These are phyloP conservation scores for Aspergillus fischeri DNA, from an alignment of 2,329 filamentous ascomycete species.

Conservation along the genomic window DNA sequence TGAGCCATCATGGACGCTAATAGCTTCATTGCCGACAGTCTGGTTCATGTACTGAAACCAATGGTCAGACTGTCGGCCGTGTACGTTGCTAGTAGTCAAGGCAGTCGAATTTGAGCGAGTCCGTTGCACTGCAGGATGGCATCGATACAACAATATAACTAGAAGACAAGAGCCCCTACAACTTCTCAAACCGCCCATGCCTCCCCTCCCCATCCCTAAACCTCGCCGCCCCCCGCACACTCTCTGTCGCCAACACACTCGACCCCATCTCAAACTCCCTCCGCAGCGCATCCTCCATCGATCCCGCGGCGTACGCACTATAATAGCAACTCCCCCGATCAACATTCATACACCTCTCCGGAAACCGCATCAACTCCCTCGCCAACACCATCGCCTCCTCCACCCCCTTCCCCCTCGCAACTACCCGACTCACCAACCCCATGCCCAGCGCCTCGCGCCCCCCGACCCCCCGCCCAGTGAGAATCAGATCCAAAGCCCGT, in stretches of 20 bases:
- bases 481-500: constrained; percentile 53
- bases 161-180: not conserved
- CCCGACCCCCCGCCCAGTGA: constrained; percentile 49
- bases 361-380: constrained; percentile 45
- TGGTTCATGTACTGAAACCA: not conserved
- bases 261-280: constrained; percentile 47
- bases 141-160: too few relatives aligned
- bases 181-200: constrained; percentile 45
- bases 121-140: not conserved
- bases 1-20: not conserved
- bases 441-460: constrained; percentile 50
- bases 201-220: constrained; percentile 41
- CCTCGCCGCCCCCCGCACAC: constrained; percentile 38
- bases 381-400: constrained; percentile 49
- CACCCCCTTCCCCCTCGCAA: constrained; percentile 48
- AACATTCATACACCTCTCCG: constrained; percentile 50
- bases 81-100: too few relatives aligned
- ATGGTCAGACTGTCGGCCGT: not conserved
- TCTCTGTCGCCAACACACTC: constrained; percentile 42
- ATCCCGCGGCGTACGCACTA: constrained; percentile 45
- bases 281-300: constrained; percentile 49
- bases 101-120: not conserved
- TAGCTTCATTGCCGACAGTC: too few relatives aligned
- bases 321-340: constrained; percentile 51
- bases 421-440: constrained; percentile 52